Base-by-base conservation (phyloP, 306 rosid genomes). In the Amphicarpaea edgeworthii region DNA sequence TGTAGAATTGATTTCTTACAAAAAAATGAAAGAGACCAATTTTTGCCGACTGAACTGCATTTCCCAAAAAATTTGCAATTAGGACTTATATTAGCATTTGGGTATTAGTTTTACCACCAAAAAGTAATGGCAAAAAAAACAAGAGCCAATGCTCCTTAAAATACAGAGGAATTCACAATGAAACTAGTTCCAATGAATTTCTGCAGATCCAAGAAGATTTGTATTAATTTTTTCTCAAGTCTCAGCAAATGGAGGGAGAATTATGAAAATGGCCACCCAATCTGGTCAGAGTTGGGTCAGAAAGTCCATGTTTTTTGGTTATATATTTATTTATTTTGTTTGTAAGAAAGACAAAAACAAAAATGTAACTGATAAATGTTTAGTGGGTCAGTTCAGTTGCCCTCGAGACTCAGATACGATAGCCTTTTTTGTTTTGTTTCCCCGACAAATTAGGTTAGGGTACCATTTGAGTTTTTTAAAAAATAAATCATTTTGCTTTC, bases 151-250 rank as follows among this genome's bases (percentile, higher is more conserved):
- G 15, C 43, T 30, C 15, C 45, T 68, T 58, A 28, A 51, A 59
- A 55, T 49, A 37, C 77, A 81, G 75, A 70, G 70, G 64, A 50
- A 32, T 60, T 63, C 79, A 12, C 68, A 73, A 77, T 41, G 81
- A 70, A 85, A 71, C 83, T 69, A 81, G 79, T 55, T 55, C 70
- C 15, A 70, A 57, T 54, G 81, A 77, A 88, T 84, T 79, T 68
- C 51, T 30, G 78, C 86, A 78, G 85, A 85, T 86, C 87, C 82
- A 83, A 86, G 82, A 68, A 28, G 83, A 70, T 78, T 80, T 73
- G 80, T 55, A 51, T 38, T 12, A 38, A 62, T 47, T 21, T 40
- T 42, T 67, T 63, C 64, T 72, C 32, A 28, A 28, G 32, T 9
- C 12, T 40, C 12, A 72, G 70, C 84, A 67, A 83, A 81, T 84